These are phyloP conservation scores for Eremochloa ophiuroides DNA, from an alignment of 176 grass and related monocot genomes.

Conservation along the genomic window DNA sequence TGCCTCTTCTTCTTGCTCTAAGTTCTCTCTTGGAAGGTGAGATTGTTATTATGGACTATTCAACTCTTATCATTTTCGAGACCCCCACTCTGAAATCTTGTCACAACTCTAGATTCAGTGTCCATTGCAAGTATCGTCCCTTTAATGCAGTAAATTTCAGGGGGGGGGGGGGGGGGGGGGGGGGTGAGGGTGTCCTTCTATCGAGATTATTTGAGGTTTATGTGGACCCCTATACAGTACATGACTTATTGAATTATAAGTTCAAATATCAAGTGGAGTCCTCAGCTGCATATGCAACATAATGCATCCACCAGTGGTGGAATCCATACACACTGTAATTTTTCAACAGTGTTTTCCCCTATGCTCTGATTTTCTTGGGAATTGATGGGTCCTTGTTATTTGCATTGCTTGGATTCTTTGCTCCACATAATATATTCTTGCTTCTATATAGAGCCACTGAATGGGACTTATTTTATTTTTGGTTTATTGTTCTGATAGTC, in stretches of 20 bases:
- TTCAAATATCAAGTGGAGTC: neutral
- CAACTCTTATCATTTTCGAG: neutral
- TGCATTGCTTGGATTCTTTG: constrained; percentile 11
- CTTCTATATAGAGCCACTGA: neutral
- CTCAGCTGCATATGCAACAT: neutral
- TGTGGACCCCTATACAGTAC: neutral
- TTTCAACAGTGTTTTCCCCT: neutral
- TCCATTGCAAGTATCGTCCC: neutral
- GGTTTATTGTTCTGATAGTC: neutral
- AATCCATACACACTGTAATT: neutral
- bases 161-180: neutral
- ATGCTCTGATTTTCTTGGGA: neutral
- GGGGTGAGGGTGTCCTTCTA: neutral
- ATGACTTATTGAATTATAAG: neutral
- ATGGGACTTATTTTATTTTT: neutral
- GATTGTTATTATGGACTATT: neutral
- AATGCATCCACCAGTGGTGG: neutral
- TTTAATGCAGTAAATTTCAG: neutral
- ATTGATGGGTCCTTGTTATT: neutral
- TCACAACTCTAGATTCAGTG: neutral
- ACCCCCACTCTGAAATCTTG: neutral
- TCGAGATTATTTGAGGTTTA: neutral
- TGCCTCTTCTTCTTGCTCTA: constrained; percentile 69
- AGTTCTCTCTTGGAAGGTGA: constrained; percentile 78
- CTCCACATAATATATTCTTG: neutral